phyloP scores from a whole-genome alignment of 352 stramenopile species.

The Phytophthora podocarpi region DNA sequence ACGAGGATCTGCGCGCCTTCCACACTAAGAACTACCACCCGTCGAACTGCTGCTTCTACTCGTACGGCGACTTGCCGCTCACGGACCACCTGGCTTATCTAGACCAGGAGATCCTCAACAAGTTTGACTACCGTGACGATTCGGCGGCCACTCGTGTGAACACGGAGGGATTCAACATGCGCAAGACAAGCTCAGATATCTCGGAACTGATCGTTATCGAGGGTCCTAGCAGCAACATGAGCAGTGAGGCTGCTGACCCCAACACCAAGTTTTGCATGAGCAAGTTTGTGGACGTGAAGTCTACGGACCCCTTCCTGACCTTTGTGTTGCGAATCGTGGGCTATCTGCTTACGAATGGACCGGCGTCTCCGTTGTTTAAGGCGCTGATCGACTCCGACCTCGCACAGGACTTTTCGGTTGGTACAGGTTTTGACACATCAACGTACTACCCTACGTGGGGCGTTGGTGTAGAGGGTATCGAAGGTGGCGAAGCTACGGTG shows the following conservation, averaged over 20 bases:
- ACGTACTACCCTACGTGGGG: slow-evolving; percentile 81
- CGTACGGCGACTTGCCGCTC: slow-evolving; percentile 87
- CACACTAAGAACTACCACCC: slow-evolving; percentile 89
- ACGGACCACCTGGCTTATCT: slow-evolving; percentile 79
- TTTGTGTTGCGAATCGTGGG: slow-evolving; percentile 83
- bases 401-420: slow-evolving; percentile 77
- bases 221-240: slow-evolving; percentile 71
- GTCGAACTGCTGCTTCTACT: slow-evolving; percentile 90
- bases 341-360: slow-evolving; percentile 80
- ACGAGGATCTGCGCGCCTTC: slow-evolving; percentile 80
- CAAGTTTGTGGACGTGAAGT: slow-evolving; percentile 71
- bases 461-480: slow-evolving; percentile 78
- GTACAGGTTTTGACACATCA: slow-evolving; percentile 82
- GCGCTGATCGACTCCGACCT: slow-evolving; percentile 78
- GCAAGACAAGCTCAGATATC: slow-evolving; percentile 22
- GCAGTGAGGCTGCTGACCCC: slow-evolving; percentile 48
- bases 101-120: slow-evolving; percentile 65
- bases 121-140: slow-evolving; percentile 65
- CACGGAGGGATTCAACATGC: slow-evolving; percentile 48
- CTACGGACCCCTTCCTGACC: slow-evolving; percentile 75
- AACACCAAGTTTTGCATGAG: slow-evolving; percentile 83
- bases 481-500: slow-evolving; percentile 48
- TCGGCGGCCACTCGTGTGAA: slow-evolving; percentile 58
- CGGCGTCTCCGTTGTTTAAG: slow-evolving; percentile 84
- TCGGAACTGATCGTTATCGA: slow-evolving; percentile 48